phyloP scores from a whole-genome alignment of 805 yeast species.

The Komagataella pastoris region DNA sequence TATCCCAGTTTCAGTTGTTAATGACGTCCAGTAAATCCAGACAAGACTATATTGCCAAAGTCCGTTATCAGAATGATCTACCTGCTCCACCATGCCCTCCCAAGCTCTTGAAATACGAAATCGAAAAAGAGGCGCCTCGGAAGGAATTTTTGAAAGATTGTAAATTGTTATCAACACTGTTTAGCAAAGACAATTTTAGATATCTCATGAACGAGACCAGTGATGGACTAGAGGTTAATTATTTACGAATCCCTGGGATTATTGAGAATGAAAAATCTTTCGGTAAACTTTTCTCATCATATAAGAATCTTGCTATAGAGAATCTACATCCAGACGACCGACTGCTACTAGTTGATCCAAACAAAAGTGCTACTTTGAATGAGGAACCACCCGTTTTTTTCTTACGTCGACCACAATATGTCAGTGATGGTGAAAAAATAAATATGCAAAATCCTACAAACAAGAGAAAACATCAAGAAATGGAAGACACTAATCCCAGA shows the following conservation, averaged over 20 bases:
- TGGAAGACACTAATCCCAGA: constrained; percentile 37
- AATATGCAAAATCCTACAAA: constrained; percentile 4
- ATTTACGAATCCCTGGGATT: constrained; percentile 51
- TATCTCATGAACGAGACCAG: constrained; percentile 46
- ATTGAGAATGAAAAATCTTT: constrained; percentile 42
- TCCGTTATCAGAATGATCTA: constrained; percentile 71
- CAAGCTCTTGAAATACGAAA: constrained; percentile 50
- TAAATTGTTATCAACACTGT: constrained; percentile 51
- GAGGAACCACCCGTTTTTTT: constrained; percentile 29
- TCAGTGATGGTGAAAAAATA: constrained; percentile 34
- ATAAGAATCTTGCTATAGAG: constrained; percentile 9
- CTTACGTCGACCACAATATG: constrained; percentile 89
- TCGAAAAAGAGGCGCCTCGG: constrained; percentile 14
- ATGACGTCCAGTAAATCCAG: constrained; percentile 15
- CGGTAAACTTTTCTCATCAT: constrained; percentile 16
- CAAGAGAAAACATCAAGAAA: constrained; percentile 13
- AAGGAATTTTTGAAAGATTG: constrained; percentile 35
- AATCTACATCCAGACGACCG: constrained; percentile 70
- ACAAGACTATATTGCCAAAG: constrained; percentile 71
- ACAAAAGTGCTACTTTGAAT: constrained; percentile 28
- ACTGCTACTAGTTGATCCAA: constrained; percentile 69
- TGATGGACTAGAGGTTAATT: constrained; percentile 69
- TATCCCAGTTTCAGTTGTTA: background rate
- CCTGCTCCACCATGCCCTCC: constrained; percentile 96
- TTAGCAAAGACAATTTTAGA: constrained; percentile 61